Base-by-base conservation (phyloP, 495 filamentous ascomycete species). In the Penicillium diatomitis region DNA sequence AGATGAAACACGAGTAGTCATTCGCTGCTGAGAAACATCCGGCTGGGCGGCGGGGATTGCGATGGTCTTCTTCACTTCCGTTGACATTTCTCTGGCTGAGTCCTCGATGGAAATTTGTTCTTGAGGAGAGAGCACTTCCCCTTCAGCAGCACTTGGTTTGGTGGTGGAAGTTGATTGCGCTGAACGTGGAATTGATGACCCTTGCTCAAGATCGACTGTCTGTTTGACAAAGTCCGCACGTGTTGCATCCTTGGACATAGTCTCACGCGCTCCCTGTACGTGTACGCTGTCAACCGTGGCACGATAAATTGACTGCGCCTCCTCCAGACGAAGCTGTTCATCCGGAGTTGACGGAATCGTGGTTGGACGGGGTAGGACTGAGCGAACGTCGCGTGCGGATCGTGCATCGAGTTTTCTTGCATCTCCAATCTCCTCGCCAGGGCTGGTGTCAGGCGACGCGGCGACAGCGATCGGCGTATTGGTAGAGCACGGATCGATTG, bases 1-100 rank as follows among this genome's bases (percentile, higher is more conserved):
- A 12, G 82, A 86, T 30, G 75, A 83, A 45, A 82, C 78, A 57
- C 77, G 69, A 32, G 77, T 87, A 30, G 73, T 84, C 76, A 81
- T 82, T 46, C 75, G 71, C 20, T 72, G 66, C 9, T 66, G 58
- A 5, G 66, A 52, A 29, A 65, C 58, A 41, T 51, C 54, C 43
- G 58, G 43, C 44, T 62, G 62, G 1, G 49, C 53, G 6, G 61
- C 46, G 5, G 61, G 54, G 12, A 57, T 58, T 5, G 50, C 32
- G 30, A 46, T 49, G 20, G 55, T 46, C 31, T 57, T 46, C 32
- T 50, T 48, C 28, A 48, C 47, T 36, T 57, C 60, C 8, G 39
- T 30, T 6, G 32, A 28, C 11, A 47, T 35, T 32, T 61, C 61
- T 8, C 36, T 20, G 55, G 38, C 5, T 46, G 49, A 7, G 20